These are phyloP conservation scores for Eruca vesicaria DNA, from an alignment of 441 rosid genomes.

Conservation along the genomic window DNA sequence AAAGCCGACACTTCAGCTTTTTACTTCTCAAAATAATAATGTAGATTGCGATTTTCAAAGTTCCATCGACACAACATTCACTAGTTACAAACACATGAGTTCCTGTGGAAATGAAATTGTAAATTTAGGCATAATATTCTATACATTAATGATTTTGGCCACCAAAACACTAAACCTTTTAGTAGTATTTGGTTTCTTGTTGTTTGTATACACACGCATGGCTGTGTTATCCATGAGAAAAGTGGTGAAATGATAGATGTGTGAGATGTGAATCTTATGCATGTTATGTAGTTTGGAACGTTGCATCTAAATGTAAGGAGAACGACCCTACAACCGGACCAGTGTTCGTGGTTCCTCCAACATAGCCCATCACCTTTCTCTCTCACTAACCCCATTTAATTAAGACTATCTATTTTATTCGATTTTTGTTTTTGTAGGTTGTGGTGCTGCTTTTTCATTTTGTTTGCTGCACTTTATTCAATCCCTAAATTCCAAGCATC, in stretches of 20 bases:
- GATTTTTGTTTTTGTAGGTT: not conserved
- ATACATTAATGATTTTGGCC: not conserved
- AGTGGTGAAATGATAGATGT: not conserved
- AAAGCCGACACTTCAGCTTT: not conserved
- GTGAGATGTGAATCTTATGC: slow-evolving; percentile 21
- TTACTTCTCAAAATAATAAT: not conserved
- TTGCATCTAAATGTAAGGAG: slow-evolving; percentile 33
- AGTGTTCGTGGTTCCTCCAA: slow-evolving; percentile 33
- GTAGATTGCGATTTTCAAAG: not conserved
- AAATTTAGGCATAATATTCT: not conserved
- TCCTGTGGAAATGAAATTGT: not conserved
- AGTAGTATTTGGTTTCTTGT: slow-evolving; percentile 15
- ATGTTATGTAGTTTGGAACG: slow-evolving; percentile 26
- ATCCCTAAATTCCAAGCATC: not conserved
- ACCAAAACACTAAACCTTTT: slow-evolving; percentile 8
- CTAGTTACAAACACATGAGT: not conserved
- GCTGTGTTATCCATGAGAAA: slow-evolving; percentile 24
- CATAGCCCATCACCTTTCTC: slow-evolving; percentile 35
- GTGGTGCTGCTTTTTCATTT: not conserved
- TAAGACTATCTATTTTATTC: not conserved
- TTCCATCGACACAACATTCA: not conserved
- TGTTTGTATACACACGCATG: slow-evolving; percentile 35
- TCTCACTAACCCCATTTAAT: slow-evolving; percentile 14
- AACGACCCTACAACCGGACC: slow-evolving; percentile 33
- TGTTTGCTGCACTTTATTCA: not conserved